phyloP scores from a whole-genome alignment of 805 yeast species.

The Starmerella kuoi region DNA sequence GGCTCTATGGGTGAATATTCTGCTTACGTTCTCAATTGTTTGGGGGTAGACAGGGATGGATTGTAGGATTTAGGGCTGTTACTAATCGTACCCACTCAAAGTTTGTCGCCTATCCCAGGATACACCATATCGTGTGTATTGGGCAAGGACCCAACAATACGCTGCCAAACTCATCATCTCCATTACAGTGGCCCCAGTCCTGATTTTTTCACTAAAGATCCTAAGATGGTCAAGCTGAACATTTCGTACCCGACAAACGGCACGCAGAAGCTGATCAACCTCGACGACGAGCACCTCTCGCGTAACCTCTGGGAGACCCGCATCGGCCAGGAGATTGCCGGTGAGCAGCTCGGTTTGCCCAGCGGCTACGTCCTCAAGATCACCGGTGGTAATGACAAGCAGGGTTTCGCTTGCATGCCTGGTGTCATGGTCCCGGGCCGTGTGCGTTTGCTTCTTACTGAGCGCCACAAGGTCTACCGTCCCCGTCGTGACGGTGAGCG shows the following conservation, averaged over 20 bases:
- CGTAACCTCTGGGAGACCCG: slow-evolving; percentile 98
- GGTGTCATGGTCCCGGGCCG: slow-evolving; percentile 99
- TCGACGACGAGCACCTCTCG: slow-evolving; percentile 98
- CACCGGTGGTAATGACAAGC: slow-evolving; percentile 99
- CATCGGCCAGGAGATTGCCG: slow-evolving; percentile 99
- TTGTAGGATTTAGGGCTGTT: too few relatives aligned
- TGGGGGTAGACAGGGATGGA: too few relatives aligned
- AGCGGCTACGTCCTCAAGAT: slow-evolving; percentile 98
- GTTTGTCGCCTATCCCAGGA: too few relatives aligned
- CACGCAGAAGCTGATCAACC: slow-evolving; percentile 94
- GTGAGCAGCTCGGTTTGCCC: slow-evolving; percentile 96
- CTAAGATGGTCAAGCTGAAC: slow-evolving; percentile 57
- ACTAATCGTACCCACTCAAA: too few relatives aligned
- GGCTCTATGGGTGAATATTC: too few relatives aligned
- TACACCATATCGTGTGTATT: too few relatives aligned
- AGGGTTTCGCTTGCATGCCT: slow-evolving; percentile 99
- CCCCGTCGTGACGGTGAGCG: slow-evolving; percentile 99
- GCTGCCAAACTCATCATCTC: too few relatives aligned
- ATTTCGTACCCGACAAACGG: slow-evolving; percentile 99
- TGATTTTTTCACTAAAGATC: slow-evolving; percentile 11
- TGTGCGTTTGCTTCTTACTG: slow-evolving; percentile 86
- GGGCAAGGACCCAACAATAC: too few relatives aligned
- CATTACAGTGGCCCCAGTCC: too few relatives aligned
- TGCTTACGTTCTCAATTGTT: too few relatives aligned
- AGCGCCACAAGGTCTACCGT: slow-evolving; percentile 98